Base-by-base conservation (phyloP, 1,139 yeast genomes). In the Scheffersomyces lignicola region DNA sequence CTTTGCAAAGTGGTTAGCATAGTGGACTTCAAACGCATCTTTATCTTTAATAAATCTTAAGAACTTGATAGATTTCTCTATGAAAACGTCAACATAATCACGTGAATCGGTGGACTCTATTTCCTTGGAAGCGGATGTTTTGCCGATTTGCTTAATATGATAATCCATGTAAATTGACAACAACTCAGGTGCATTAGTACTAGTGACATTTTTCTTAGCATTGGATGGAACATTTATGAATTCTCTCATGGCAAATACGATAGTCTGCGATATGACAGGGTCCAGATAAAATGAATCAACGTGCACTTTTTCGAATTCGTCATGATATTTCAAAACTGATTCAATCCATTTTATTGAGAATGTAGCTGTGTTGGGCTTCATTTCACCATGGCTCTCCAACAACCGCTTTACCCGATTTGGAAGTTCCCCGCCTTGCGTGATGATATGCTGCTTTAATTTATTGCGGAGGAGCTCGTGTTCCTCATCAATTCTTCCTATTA, bases 1-100 rank as follows among this genome's bases (percentile, higher is more conserved):
- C 54, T 87, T 88, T 1, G 97, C 97, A 44, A 92, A 72, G 61
- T 88, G 96, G 37, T 83, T 85, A 47, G 90, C 90, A 59, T 88
- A 92, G 44, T 84, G 82, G 22, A 78, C 80, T 56, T 88, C 96
- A 60, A 92, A 92, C 24, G 87, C 68, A 58, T 92, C 97, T 53
- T 88, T 90, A 49, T 92, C 97, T 36, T 78, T 72, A 27, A 92
- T 71, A 47, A 78, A 81, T 37, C 83, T 67, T 50, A 89, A 80
- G 29, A 92, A 69, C 23, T 69, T 60, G 8, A 84, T 69, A 0
- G 89, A 74, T 29, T 75, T 73, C 31, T 68, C 69, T 31, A 88
- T 60, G 7, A 77, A 64, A 2, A 61, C 69, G 40, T 82, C 88
- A 2, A 77, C 62, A 37, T 72, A 79, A 35, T 72, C 76, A 12